Evolutionary conservation across 2,329 filamentous ascomycete species (phyloP).

Genomic region (Sporothrix inflata): DNA sequence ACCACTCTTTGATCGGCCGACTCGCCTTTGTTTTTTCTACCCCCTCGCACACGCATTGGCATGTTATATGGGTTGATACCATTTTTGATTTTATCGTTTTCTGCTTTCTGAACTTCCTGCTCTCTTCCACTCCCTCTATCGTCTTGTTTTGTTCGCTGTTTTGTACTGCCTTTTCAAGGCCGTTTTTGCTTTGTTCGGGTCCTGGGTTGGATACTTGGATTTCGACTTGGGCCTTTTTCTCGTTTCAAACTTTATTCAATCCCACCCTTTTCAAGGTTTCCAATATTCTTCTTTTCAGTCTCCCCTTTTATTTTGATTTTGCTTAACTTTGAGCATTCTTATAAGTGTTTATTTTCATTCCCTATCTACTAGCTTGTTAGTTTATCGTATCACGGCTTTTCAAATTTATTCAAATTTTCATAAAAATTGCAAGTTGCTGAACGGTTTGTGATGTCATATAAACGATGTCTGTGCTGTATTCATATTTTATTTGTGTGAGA

Average conservation of each 20-base stretch:
- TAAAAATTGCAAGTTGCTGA: no score
- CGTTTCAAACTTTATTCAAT: neutral
- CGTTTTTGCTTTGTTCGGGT: neutral
- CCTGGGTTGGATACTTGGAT: neutral
- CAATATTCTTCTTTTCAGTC: neutral
- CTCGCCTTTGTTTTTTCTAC: neutral
- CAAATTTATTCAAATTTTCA: no score
- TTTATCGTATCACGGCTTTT: neutral
- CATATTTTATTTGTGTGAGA: neutral
- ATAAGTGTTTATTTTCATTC: no score
- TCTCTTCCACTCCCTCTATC: no score
- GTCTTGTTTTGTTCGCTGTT: neutral
- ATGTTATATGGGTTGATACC: conserved; percentile 20
- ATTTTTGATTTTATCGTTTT: conserved; percentile 13
- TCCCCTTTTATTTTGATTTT: neutral
- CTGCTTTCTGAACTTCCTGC: neutral
- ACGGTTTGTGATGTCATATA: no score
- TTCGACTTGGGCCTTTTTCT: neutral
- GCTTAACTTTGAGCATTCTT: no score
- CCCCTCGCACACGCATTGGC: conserved; percentile 20
- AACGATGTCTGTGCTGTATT: no score
- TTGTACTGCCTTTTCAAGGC: neutral
- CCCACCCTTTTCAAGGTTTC: neutral
- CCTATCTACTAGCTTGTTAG: neutral
- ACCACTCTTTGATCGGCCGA: neutral